Evolutionary conservation across 768 basidiomycete genomes (phyloP).

Genomic region (Kwoniella bestiolae): DNA sequence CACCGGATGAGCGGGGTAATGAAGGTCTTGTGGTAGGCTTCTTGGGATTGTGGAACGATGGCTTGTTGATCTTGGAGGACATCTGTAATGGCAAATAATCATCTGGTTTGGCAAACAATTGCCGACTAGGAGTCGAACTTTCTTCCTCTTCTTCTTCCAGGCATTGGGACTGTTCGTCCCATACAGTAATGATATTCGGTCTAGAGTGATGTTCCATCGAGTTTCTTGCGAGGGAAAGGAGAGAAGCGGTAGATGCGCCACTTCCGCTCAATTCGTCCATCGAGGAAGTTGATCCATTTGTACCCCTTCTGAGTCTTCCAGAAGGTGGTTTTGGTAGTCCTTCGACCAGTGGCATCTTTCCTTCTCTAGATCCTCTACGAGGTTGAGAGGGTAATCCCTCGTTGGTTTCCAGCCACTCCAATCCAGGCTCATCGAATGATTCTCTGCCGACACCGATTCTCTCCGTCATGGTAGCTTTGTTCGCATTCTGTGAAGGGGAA

Average conservation of each 20-base stretch:
- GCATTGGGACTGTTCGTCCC: slow-evolving; percentile 22
- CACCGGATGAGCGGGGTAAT: slow-evolving; percentile 5
- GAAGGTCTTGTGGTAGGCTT: slow-evolving; percentile 11
- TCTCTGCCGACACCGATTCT: not conserved
- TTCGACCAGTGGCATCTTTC: not conserved
- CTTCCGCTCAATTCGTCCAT: slow-evolving; percentile 44
- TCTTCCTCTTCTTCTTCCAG: slow-evolving; percentile 31
- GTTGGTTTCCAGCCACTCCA: slow-evolving; percentile 37
- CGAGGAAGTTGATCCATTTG: slow-evolving; percentile 40
- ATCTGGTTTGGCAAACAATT: slow-evolving; percentile 25
- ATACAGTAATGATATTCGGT: slow-evolving; percentile 36
- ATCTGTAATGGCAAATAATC: slow-evolving; percentile 18
- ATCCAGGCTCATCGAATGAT: slow-evolving; percentile 17
- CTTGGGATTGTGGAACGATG: not conserved
- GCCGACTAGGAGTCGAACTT: slow-evolving; percentile 29
- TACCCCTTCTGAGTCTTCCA: slow-evolving; percentile 26
- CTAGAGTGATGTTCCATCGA: slow-evolving; percentile 38
- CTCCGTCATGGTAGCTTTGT: slow-evolving; percentile 17
- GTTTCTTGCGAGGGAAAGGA: slow-evolving; percentile 35
- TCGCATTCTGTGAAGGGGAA: slow-evolving; percentile 21
- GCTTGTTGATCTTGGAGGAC: slow-evolving; percentile 7
- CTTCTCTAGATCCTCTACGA: slow-evolving; percentile 5
- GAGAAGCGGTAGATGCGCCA: slow-evolving; percentile 40
- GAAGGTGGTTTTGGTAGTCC: slow-evolving; percentile 6
- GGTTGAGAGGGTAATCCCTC: slow-evolving; percentile 25